phyloP scores from a whole-genome alignment of 495 filamentous ascomycete species.

The Viridothelium virens region DNA sequence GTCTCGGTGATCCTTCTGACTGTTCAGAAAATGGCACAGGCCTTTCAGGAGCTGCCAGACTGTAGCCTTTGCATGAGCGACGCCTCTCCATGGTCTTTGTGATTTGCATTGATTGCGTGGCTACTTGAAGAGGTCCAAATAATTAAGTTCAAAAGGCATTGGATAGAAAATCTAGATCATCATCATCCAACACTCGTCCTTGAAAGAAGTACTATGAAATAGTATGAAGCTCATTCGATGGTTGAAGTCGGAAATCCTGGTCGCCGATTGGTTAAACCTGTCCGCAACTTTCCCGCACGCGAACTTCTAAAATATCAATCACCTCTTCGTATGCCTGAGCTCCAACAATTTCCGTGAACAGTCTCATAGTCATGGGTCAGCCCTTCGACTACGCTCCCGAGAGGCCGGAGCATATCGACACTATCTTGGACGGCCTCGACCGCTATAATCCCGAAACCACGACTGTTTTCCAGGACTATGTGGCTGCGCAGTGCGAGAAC shows the following conservation, averaged over 20 bases:
- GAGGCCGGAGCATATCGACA: slow-evolving; percentile 81
- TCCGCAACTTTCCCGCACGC: slow-evolving; percentile 1
- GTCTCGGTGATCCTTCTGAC: not conserved
- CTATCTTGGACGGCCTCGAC: slow-evolving; percentile 89
- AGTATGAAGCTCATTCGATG: not conserved
- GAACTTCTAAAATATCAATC: slow-evolving; percentile 1
- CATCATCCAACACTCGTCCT: too few species aligned
- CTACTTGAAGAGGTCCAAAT: too few species aligned
- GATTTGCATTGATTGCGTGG: too few species aligned
- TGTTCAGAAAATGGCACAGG: not conserved
- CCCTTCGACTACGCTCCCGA: slow-evolving; percentile 49
- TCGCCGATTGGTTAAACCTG: not conserved
- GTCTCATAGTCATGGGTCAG: slow-evolving; percentile 38
- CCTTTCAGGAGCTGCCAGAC: not conserved
- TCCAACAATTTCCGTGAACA: not conserved
- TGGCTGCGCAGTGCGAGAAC: slow-evolving; percentile 89
- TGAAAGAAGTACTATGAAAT: too few species aligned
- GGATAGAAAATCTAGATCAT: too few species aligned
- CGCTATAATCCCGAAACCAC: slow-evolving; percentile 98
- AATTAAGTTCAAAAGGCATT: too few species aligned
- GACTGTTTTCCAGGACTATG: slow-evolving; percentile 87
- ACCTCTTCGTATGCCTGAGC: not conserved
- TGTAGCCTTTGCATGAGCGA: not conserved
- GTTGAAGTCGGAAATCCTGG: not conserved
- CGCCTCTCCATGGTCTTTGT: not conserved